A percentile compares a stretch with the other conserved stretches of the same genome.
These are phyloP conservation scores for Fusarium nematophilum DNA, from an alignment of 2,329 filamentous ascomycete species.

Conservation along the genomic window DNA sequence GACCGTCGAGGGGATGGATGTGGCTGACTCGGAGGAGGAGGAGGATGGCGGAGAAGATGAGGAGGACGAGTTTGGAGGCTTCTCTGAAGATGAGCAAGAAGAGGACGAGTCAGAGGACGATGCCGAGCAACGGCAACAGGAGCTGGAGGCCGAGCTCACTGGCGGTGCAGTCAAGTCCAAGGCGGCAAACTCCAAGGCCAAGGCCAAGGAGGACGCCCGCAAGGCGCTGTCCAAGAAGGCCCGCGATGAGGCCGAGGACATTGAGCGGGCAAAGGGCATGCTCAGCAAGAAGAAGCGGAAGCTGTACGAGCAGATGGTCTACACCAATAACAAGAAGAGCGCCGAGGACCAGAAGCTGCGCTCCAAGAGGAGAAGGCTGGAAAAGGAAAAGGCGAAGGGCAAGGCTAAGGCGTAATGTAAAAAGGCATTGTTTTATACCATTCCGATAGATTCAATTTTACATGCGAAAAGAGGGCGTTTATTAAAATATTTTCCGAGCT, in stretches of 20 bases:
- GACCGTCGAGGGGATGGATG: slow-evolving; percentile 61
- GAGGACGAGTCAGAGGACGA: slow-evolving; percentile 66
- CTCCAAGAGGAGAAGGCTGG: slow-evolving; percentile 89
- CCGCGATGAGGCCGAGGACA: slow-evolving; percentile 83
- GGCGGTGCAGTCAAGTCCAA: slow-evolving; percentile 71
- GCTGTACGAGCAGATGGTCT: slow-evolving; percentile 96
- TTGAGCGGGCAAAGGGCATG: slow-evolving; percentile 97
- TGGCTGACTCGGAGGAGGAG: slow-evolving; percentile 59
- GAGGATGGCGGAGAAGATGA: slow-evolving; percentile 61
- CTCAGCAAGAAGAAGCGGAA: slow-evolving; percentile 98
- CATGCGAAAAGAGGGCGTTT: slow-evolving; percentile 39
- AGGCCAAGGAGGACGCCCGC: slow-evolving; percentile 75
- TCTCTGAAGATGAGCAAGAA: slow-evolving; percentile 59
- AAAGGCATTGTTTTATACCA: slow-evolving; percentile 44
- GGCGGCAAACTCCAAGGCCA: slow-evolving; percentile 61
- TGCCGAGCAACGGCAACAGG: slow-evolving; percentile 81
- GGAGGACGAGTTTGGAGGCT: slow-evolving; percentile 61
- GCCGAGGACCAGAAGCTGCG: slow-evolving; percentile 88
- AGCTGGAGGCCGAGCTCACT: slow-evolving; percentile 91
- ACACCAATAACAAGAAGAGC: slow-evolving; percentile 93
- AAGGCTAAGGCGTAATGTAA: slow-evolving; percentile 52
- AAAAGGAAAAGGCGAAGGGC: slow-evolving; percentile 68
- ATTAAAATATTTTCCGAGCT: no score
- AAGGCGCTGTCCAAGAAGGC: slow-evolving; percentile 78
- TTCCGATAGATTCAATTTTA: slow-evolving; percentile 44